Conservation (phyloP, 148 eudicot genomes). For the Silene latifolia region DNA sequence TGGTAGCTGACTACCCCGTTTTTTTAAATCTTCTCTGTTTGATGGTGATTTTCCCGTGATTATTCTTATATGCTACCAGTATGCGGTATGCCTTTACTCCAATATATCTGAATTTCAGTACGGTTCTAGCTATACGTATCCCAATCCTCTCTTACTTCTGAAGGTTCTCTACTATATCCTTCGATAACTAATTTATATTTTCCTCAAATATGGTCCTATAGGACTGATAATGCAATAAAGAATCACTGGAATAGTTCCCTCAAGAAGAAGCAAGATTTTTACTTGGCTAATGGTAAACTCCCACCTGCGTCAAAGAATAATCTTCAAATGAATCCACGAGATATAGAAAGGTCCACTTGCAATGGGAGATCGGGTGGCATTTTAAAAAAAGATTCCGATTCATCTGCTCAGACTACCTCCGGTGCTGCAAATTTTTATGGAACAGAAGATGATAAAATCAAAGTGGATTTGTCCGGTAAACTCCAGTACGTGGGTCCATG, state of each 20-base stretch:
- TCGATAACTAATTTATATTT: not conserved
- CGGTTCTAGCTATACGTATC: not conserved
- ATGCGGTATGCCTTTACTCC: not conserved
- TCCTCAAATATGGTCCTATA: constrained; percentile 24
- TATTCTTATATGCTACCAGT: too few species aligned
- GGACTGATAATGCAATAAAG: constrained; percentile 98
- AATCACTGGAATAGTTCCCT: constrained; percentile 99
- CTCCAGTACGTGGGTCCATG: constrained; percentile 29
- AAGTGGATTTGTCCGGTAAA: constrained; percentile 33
- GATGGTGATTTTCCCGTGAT: not conserved
- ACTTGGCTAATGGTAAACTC: constrained; percentile 77
- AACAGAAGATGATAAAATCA: constrained; percentile 40
- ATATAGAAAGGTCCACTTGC: constrained; percentile 36
- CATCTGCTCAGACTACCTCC: constrained; percentile 62
- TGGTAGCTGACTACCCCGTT: not conserved
- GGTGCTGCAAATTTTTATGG: constrained; percentile 48
- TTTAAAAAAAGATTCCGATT: constrained; percentile 53
- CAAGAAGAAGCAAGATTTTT: constrained; percentile 92
- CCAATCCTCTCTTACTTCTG: not conserved
- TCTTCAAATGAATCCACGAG: constrained; percentile 37
- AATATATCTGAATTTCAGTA: not conserved
- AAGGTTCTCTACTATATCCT: not conserved
- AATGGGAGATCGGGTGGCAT: constrained; percentile 31
- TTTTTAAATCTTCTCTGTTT: not conserved
- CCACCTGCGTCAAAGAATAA: constrained; percentile 64